These are phyloP conservation scores for Sanghuangporus sanghuang DNA, from an alignment of 1,284 basidiomycete genomes.

Conservation along the genomic window DNA sequence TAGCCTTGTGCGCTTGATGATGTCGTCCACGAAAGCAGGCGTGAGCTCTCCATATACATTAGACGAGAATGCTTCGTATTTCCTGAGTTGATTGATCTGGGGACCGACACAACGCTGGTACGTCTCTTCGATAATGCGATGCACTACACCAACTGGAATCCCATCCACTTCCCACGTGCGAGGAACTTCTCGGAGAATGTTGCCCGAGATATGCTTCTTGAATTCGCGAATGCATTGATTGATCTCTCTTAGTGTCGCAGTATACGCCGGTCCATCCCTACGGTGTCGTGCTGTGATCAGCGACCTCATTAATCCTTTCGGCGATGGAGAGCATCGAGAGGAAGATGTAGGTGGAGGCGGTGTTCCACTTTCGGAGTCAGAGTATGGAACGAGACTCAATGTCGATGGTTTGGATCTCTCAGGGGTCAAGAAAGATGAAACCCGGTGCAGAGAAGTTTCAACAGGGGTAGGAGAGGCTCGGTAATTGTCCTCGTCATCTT, in stretches of 20 bases:
- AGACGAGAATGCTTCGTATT: constrained; percentile 71
- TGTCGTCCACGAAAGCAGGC: constrained; percentile 62
- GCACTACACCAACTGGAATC: constrained; percentile 53
- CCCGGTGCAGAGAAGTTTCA: constrained; percentile 12
- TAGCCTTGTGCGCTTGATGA: constrained; percentile 53
- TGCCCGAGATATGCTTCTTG: constrained; percentile 54
- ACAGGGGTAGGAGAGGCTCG: constrained; percentile 10
- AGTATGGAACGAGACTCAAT: constrained; percentile 17
- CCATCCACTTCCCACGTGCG: constrained; percentile 43
- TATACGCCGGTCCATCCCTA: constrained; percentile 63
- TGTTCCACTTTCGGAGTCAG: constrained; percentile 28
- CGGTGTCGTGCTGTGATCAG: constrained; percentile 59
- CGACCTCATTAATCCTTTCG: constrained; percentile 44
- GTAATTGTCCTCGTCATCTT: constrained; percentile 26
- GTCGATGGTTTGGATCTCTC: constrained; percentile 22
- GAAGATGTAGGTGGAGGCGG: constrained; percentile 27
- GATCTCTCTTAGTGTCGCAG: constrained; percentile 51
- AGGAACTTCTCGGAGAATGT: constrained; percentile 43
- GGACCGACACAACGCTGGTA: constrained; percentile 77
- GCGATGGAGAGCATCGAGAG: constrained; percentile 21
- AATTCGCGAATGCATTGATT: constrained; percentile 53
- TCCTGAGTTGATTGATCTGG: constrained; percentile 53
- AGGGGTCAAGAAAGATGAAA: constrained; percentile 11
- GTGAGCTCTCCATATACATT: constrained; percentile 75
- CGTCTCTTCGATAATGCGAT: constrained; percentile 71